phyloP scores from a whole-genome alignment of 2,329 filamentous ascomycete species.

The Aspergillus calidoustus region DNA sequence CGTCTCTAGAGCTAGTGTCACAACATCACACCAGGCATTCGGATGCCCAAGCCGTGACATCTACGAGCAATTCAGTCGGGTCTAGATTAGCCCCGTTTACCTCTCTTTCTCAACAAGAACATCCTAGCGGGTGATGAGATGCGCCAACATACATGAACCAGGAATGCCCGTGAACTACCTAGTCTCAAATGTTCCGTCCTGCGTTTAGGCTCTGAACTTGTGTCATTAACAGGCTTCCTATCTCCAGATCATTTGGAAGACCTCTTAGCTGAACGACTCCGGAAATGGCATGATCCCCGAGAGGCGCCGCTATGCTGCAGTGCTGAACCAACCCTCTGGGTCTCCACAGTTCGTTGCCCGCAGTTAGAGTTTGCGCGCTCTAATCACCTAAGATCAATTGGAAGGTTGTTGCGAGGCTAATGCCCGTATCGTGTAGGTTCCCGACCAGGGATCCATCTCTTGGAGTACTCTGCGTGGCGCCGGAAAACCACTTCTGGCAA shows the following conservation, averaged over 20 bases:
- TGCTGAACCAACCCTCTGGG: background rate
- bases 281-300: background rate
- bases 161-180: background rate
- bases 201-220: background rate
- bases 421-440: background rate
- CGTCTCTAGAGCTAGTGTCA: background rate
- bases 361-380: background rate
- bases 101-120: background rate
- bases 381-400: background rate
- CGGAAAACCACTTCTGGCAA: background rate
- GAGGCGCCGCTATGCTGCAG: background rate
- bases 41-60: background rate
- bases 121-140: background rate
- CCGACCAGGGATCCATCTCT: background rate
- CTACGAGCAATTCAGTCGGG: background rate
- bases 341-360: background rate
- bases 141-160: conserved; percentile 1
- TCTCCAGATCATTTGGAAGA: background rate
- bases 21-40: background rate
- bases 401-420: background rate
- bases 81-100: background rate
- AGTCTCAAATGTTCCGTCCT: no score
- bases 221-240: background rate
- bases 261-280: background rate
- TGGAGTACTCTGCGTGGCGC: background rate